These are phyloP conservation scores for Saposhnikovia divaricata DNA, from an alignment of 129 eudicot species.

Conservation along the genomic window DNA sequence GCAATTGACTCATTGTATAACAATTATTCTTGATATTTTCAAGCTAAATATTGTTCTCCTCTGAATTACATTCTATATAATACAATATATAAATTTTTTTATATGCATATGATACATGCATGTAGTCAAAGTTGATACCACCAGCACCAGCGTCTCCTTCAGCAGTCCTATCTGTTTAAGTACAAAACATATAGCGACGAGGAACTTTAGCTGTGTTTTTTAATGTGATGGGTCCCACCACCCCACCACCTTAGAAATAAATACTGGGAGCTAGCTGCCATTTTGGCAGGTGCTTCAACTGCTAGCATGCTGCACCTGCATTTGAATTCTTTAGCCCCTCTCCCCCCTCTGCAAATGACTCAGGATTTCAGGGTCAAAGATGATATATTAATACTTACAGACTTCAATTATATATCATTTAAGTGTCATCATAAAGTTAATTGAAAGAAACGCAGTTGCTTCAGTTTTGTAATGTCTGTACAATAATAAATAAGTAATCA, in stretches of 20 bases:
- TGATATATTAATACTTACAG: background rate
- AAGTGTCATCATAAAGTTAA: background rate
- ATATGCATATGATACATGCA: slow-evolving; percentile 16
- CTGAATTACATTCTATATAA: too few species aligned
- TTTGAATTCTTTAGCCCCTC: background rate
- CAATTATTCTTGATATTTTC: too few species aligned
- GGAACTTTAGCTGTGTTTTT: slow-evolving; percentile 4
- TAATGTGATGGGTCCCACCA: slow-evolving; percentile 9
- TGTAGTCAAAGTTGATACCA: slow-evolving; percentile 16
- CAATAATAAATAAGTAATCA: background rate
- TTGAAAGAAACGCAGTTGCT: background rate
- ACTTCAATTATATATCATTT: background rate
- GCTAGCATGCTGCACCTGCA: slow-evolving; percentile 8
- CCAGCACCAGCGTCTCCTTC: background rate
- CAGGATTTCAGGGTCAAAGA: slow-evolving; percentile 2
- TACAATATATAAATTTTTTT: too few species aligned
- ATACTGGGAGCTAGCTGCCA: slow-evolving; percentile 8
- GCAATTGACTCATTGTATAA: too few species aligned
- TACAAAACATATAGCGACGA: slow-evolving; percentile 12
- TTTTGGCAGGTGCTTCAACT: background rate
- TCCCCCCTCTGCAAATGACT: background rate
- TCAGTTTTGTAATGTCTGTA: background rate
- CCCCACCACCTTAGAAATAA: background rate
- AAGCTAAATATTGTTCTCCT: too few species aligned
- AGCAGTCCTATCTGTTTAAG: slow-evolving; percentile 11